These are phyloP conservation scores for Zoysia pacifica DNA, from an alignment of 176 grass and related monocot species.

Conservation along the genomic window DNA sequence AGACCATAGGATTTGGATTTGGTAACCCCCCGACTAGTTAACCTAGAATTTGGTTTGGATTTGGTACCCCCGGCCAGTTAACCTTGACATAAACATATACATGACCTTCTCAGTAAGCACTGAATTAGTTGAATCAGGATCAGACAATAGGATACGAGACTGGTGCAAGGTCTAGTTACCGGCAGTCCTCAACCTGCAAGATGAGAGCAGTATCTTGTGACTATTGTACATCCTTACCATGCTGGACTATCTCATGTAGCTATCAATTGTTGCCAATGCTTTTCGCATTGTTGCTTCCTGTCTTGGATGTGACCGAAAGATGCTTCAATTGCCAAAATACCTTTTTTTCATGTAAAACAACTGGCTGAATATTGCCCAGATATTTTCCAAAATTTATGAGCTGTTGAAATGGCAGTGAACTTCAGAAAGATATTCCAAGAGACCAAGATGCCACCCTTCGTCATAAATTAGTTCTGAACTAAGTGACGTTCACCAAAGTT, in stretches of 20 bases:
- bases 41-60: background rate
- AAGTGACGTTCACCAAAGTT: background rate
- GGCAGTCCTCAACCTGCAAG: background rate
- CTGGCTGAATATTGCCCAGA: background rate
- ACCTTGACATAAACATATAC: background rate
- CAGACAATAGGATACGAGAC: background rate
- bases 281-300: background rate
- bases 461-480: slow-evolving; percentile 5
- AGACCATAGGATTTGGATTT: background rate
- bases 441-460: background rate
- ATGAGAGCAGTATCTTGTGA: background rate
- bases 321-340: background rate
- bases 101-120: background rate
- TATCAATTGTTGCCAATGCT: background rate
- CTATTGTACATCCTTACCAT: background rate
- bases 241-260: background rate
- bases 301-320: background rate
- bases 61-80: background rate
- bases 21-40: background rate
- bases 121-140: background rate
- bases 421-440: background rate
- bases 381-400: background rate
- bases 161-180: background rate
- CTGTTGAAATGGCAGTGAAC: slow-evolving; percentile 3
- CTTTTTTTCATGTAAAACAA: background rate